Evolutionary conservation across 2,329 filamentous ascomycete species (phyloP).

Genomic region (Salinomyces thailandicus): DNA sequence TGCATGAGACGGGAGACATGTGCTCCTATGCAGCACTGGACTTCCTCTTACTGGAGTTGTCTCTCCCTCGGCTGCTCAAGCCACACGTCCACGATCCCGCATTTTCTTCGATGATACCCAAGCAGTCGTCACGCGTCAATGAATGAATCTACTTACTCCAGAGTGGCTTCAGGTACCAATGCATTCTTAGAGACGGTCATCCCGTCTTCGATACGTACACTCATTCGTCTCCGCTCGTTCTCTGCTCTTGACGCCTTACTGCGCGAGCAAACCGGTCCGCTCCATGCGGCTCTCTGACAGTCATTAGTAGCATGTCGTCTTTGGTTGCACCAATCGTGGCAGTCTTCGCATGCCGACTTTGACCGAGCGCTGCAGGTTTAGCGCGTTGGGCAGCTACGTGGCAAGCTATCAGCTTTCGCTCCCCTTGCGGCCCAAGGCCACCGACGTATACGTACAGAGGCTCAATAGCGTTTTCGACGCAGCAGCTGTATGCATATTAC

Average conservation of each 20-base stretch:
- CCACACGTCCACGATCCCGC: no score
- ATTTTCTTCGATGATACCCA: slow-evolving; percentile 3
- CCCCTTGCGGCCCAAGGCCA: slow-evolving; percentile 3
- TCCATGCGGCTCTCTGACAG: slow-evolving; percentile 4
- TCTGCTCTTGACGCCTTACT: not conserved
- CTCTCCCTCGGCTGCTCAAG: no score
- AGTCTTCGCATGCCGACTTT: not conserved
- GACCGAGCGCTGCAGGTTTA: slow-evolving; percentile 5
- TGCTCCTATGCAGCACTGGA: no score
- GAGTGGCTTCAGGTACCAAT: slow-evolving; percentile 3
- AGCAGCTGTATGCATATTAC: not conserved
- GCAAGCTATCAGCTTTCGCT: not conserved
- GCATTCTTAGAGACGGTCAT: not conserved
- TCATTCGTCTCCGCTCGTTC: not conserved
- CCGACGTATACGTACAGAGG: no score
- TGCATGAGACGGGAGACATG: no score
- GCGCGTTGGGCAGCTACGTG: slow-evolving; percentile 9
- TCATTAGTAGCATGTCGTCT: not conserved
- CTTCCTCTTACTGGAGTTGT: no score
- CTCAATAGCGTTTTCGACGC: no score
- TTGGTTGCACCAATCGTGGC: slow-evolving; percentile 1
- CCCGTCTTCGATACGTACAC: no score
- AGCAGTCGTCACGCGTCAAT: not conserved
- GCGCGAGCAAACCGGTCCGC: slow-evolving; percentile 5
- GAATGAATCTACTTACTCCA: not conserved